Evolutionary conservation across 345 rosid species (phyloP), one percentile per base, ranked within the genome.

Genomic region (Linum tenue): DNA sequence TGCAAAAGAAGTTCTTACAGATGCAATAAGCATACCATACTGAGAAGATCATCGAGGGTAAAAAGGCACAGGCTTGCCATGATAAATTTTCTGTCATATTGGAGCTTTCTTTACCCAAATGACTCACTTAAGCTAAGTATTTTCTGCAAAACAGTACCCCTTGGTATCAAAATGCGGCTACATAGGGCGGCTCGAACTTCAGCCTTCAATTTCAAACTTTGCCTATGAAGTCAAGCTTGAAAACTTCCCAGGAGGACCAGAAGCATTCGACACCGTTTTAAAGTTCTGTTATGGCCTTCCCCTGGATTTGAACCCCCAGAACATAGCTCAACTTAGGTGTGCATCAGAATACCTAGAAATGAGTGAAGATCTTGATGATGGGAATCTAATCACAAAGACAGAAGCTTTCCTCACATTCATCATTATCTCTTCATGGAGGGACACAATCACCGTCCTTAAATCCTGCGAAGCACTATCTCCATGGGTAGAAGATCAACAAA

Each of bases 401-500:
- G 96, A 92, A 70, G 70, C 86, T 67, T 89, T 87, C 79, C 87
- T 92, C 76, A 86, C 96, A 16, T 84, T 92, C 56, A 86, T 89
- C 39, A 78, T 86, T 65, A 80, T 85, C 56, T 74, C 91, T 42
- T 86, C 98, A 37, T 85, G 97, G 95, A 89, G 80, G 78, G 96
- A 87, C 55, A 89, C 88, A 60, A 82, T 85, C 63, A 57, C 78
- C 1, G 89, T 89, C 64, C 85, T 87, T 39, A 84, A 80, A 82
- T 76, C 89, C n/a, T 86, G 96, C 10, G 77, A 81, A 72, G 69
- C 65, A 67, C 78, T 87, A 40, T 87, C 89, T 57, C 96, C 96
- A n/a, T 87, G 95, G 97, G 86, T 85, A 5, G 97, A 89, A 70
- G 89, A 87, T 75, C 84, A 87, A 65, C 97, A 92, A 69, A 80